These are phyloP conservation scores for Cordyceps farinosa DNA, from an alignment of 2,329 filamentous ascomycete species.

Conservation along the genomic window DNA sequence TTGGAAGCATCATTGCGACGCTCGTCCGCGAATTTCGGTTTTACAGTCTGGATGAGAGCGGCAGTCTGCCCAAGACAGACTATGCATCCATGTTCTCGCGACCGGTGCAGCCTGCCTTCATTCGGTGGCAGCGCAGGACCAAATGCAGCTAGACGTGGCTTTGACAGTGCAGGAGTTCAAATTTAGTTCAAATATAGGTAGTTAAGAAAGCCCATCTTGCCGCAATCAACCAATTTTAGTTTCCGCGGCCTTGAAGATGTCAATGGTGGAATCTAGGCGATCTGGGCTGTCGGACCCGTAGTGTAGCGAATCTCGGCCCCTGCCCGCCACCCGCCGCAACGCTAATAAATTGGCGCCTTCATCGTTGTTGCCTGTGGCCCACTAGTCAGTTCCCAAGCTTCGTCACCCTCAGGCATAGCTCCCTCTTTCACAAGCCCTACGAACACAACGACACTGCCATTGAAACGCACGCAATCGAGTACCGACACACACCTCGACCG, in stretches of 20 bases:
- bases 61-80: conserved; percentile 58
- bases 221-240: neutral
- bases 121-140: conserved; percentile 29
- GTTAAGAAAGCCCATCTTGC: neutral
- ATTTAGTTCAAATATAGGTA: neutral
- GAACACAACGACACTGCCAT: neutral
- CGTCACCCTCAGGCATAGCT: neutral
- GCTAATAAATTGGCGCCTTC: neutral
- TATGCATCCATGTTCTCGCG: conserved; percentile 50
- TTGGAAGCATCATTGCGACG: conserved; percentile 61
- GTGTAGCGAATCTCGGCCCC: neutral
- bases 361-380: neutral
- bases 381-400: neutral
- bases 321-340: neutral
- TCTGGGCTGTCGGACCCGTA: too few relatives aligned
- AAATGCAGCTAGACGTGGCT: neutral
- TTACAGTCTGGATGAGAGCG: conserved; percentile 50
- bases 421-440: neutral
- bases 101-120: conserved; percentile 31
- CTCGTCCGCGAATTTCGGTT: conserved; percentile 61
- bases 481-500: neutral
- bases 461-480: neutral
- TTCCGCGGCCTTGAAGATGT: neutral
- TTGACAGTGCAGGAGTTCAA: too few relatives aligned
- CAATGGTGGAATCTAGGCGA: too few relatives aligned